A percentile compares a stretch with the other conserved stretches of the same genome.
phyloP scores from a whole-genome alignment of 2,329 filamentous ascomycete species.

The Aureobasidium musti region DNA sequence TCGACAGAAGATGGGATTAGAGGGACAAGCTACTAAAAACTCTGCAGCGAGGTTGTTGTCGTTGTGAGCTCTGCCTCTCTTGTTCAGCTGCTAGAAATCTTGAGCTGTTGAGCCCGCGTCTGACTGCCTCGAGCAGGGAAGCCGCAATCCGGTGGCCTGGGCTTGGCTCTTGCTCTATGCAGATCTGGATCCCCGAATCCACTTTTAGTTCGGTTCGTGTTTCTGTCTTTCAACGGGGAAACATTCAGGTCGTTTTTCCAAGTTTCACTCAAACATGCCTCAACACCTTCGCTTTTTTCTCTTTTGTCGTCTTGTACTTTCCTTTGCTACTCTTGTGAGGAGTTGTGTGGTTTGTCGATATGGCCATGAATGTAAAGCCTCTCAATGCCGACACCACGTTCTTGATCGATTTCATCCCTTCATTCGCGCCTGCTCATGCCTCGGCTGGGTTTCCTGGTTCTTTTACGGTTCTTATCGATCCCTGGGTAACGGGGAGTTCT shows the following conservation, averaged over 20 bases:
- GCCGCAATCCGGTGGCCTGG: constrained; percentile 19
- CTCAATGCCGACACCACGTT: constrained; percentile 67
- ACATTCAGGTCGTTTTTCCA: constrained; percentile 1
- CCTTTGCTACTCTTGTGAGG: not conserved
- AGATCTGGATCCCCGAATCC: constrained; percentile 12
- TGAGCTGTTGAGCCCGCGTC: not conserved
- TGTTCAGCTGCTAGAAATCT: too few relatives aligned
- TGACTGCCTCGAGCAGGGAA: not conserved
- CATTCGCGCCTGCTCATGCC: constrained; percentile 47
- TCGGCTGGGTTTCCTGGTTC: constrained; percentile 49
- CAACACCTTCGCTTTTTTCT: constrained; percentile 5
- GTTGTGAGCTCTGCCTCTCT: too few relatives aligned
- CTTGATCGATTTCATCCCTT: constrained; percentile 62
- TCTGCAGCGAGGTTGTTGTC: not conserved
- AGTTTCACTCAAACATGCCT: constrained; percentile 26
- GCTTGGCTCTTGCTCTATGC: constrained; percentile 2
- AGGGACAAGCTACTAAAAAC: not conserved
- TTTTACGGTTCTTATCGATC: constrained; percentile 71
- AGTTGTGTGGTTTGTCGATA: constrained; percentile 39
- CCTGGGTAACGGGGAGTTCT: constrained; percentile 65
- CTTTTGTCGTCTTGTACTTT: not conserved
- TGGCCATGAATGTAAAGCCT: constrained; percentile 65
- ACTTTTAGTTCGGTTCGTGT: constrained; percentile 16
- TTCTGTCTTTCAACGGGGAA: constrained; percentile 15
- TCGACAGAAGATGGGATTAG: not conserved